phyloP scores from a whole-genome alignment of 208 protist genomes.

The Lotmaria passim region DNA sequence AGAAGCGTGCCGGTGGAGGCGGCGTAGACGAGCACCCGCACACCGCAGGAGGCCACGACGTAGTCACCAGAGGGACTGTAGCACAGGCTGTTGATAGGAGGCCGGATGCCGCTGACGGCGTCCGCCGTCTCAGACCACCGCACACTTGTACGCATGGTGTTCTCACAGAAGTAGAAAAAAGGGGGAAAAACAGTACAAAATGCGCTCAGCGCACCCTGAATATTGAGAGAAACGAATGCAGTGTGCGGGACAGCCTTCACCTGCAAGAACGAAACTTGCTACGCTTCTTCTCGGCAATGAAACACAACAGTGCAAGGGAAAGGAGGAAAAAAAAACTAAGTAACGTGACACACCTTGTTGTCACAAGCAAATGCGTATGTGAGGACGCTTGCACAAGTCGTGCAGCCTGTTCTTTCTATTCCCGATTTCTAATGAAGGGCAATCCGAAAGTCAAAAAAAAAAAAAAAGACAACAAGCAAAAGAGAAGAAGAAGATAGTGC shows the following conservation, averaged over 20 bases:
- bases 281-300: too few species aligned
- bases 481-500: too few species aligned
- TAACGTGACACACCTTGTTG: background rate
- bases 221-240: too few species aligned
- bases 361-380: too few species aligned
- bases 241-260: too few species aligned
- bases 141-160: conserved; percentile 66
- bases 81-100: conserved; percentile 84
- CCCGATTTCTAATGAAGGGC: too few species aligned
- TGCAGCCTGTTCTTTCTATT: too few species aligned
- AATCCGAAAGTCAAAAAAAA: too few species aligned
- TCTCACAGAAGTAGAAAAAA: conserved; percentile 6
- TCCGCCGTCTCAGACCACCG: conserved; percentile 73
- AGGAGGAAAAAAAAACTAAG: background rate
- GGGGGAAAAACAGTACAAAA: conserved; percentile 11
- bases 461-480: too few species aligned
- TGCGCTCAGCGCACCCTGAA: background rate
- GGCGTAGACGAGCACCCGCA: conserved; percentile 94
- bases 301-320: too few species aligned
- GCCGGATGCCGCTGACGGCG: conserved; percentile 47
- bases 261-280: too few species aligned
- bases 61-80: conserved; percentile 92
- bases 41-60: conserved; percentile 89
- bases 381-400: too few species aligned
- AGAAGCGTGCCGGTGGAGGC: conserved; percentile 89